phyloP scores from a whole-genome alignment of 768 basidiomycete genomes.

The Amanita polypyramis region DNA sequence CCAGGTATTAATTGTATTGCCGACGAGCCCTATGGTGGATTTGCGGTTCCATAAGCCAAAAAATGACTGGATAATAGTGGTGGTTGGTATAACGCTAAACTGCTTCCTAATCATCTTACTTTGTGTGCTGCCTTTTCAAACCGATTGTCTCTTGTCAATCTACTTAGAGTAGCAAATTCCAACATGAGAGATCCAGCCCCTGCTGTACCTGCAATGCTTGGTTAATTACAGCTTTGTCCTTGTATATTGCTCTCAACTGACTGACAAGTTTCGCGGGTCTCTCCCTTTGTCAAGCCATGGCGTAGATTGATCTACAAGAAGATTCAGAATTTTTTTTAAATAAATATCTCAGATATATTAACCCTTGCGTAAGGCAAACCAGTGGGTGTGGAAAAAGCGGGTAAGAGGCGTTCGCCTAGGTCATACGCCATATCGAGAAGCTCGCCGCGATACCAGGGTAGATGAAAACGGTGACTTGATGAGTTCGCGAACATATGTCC shows the following conservation, averaged over 20 bases:
- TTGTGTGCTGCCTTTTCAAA: constrained; percentile 86
- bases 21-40: constrained; percentile 75
- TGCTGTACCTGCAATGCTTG: constrained; percentile 54
- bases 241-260: constrained; percentile 9
- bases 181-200: constrained; percentile 89
- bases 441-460: constrained; percentile 81
- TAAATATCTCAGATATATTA: constrained; percentile 12
- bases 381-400: constrained; percentile 87
- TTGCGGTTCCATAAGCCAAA: constrained; percentile 91
- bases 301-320: constrained; percentile 65
- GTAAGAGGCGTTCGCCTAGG: constrained; percentile 75
- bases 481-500: constrained; percentile 76
- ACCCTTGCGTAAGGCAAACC: constrained; percentile 91
- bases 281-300: constrained; percentile 64
- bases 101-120: constrained; percentile 13
- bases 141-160: constrained; percentile 79
- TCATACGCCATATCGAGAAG: constrained; percentile 76
- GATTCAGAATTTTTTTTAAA: constrained; percentile 6
- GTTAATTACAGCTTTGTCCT: constrained; percentile 3
- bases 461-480: constrained; percentile 52
- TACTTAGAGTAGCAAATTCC: constrained; percentile 89
- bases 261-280: constrained; percentile 80
- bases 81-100: not conserved
- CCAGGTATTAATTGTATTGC: constrained; percentile 79
- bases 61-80: constrained; percentile 44